These are phyloP conservation scores for Gaeumannomyces tritici DNA, from an alignment of 2,329 filamentous ascomycete species.

Conservation along the genomic window DNA sequence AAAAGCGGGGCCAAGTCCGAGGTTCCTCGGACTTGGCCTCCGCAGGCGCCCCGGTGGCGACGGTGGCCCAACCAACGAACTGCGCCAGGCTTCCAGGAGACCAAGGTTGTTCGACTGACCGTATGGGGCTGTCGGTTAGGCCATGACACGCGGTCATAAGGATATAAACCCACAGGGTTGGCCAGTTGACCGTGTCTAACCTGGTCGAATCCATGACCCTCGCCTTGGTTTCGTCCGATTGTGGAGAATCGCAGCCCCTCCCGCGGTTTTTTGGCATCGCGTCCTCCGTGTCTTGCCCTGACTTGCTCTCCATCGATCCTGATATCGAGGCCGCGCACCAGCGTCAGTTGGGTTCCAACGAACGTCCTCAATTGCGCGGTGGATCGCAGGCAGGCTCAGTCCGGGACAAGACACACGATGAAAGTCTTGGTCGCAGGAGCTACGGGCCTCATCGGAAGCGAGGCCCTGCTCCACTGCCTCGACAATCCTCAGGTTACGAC, in stretches of 20 bases:
- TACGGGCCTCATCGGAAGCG: constrained; percentile 22
- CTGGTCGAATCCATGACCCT: not conserved
- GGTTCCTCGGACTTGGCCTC: not conserved
- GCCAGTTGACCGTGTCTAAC: not conserved
- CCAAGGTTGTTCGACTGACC: not conserved
- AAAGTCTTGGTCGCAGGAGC: constrained; percentile 1
- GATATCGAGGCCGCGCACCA: not conserved
- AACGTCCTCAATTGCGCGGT: too few species aligned
- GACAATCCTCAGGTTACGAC: not conserved
- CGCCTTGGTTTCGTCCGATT: not conserved
- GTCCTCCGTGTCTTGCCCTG: too few species aligned
- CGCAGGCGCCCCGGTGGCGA: not conserved
- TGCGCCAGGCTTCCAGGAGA: too few species aligned
- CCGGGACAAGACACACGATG: not conserved
- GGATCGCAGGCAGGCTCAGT: not conserved
- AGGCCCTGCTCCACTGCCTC: not conserved
- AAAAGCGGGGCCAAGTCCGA: not conserved
- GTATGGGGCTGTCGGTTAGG: not conserved
- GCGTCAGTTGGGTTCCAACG: too few species aligned
- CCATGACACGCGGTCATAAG: not conserved
- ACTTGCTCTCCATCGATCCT: too few species aligned
- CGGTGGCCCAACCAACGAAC: not conserved
- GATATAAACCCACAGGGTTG: not conserved
- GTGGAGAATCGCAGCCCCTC: not conserved
- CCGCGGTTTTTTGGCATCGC: not conserved